phyloP scores from a whole-genome alignment of 192 early-diverging fungal genomes.

The Phycomyces nitens region DNA sequence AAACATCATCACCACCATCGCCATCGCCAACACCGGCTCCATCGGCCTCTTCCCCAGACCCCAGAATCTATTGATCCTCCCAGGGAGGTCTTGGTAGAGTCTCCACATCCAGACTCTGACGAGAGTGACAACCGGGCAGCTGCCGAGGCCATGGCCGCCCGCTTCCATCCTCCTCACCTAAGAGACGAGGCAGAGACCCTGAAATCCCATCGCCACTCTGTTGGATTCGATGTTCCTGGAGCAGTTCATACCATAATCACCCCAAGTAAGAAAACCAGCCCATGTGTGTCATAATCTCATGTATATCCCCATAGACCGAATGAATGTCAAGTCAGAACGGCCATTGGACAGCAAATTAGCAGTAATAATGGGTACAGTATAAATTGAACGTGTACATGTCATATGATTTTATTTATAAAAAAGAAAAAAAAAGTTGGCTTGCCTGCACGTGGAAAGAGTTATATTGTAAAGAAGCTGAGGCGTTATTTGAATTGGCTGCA shows the following conservation, averaged over 20 bases:
- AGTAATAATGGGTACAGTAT: conserved; percentile 79
- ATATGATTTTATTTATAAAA: too few relatives aligned
- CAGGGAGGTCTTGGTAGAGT: not conserved
- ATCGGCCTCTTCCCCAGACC: too few relatives aligned
- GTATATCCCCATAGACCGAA: conserved; percentile 3
- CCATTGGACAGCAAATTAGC: conserved; percentile 87
- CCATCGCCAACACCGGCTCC: too few relatives aligned
- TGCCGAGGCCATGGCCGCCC: not conserved
- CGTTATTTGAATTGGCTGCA: conserved; percentile 83
- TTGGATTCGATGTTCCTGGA: conserved; percentile 50
- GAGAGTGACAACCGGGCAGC: not conserved
- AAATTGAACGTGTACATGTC: not conserved
- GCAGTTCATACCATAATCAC: conserved; percentile 43
- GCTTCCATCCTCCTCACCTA: not conserved
- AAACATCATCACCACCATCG: too few relatives aligned
- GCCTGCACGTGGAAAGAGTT: conserved; percentile 93
- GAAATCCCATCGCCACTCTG: conserved; percentile 15
- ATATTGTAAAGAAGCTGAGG: conserved; percentile 93
- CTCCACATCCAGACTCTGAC: not conserved
- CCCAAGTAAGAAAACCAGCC: conserved; percentile 31
- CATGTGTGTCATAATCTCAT: not conserved
- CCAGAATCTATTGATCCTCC: too few relatives aligned
- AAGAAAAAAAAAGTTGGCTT: conserved; percentile 63
- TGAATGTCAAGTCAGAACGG: conserved; percentile 46
- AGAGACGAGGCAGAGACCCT: not conserved